Conservation (phyloP, 176 grass and related monocot species). For the Puccinellia tenuiflora region DNA sequence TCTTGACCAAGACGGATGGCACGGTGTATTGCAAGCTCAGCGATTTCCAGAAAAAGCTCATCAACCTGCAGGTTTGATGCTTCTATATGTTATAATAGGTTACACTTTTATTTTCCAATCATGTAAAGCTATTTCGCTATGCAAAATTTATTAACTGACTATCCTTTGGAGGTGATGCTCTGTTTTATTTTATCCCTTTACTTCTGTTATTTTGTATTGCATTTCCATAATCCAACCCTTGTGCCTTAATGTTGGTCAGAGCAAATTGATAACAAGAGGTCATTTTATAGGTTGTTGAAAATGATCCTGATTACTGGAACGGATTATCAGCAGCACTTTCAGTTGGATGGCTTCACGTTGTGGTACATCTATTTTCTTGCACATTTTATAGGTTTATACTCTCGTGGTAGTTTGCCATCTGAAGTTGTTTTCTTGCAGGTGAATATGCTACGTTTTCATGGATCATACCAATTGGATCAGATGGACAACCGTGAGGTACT, state of each 20-base stretch:
- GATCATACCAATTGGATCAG: slow-evolving; percentile 93
- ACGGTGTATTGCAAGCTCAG: slow-evolving; percentile 55
- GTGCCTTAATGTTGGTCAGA: background rate
- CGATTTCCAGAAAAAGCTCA: slow-evolving; percentile 70
- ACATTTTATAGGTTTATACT: slow-evolving; percentile 10
- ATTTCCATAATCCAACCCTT: slow-evolving; percentile 23
- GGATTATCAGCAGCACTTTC: slow-evolving; percentile 80
- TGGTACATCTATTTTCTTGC: slow-evolving; percentile 55
- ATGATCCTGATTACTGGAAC: slow-evolving; percentile 91
- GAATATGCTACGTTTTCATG: slow-evolving; percentile 88
- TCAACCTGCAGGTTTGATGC: slow-evolving; percentile 58
- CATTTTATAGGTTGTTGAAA: slow-evolving; percentile 63
- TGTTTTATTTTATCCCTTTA: background rate
- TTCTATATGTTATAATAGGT: slow-evolving; percentile 9
- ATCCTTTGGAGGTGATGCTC: slow-evolving; percentile 3
- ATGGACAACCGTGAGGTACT: slow-evolving; percentile 87
- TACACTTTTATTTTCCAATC: background rate
- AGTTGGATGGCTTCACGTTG: slow-evolving; percentile 90
- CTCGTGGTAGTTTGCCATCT: slow-evolving; percentile 19
- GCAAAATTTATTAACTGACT: background rate
- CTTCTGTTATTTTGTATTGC: slow-evolving; percentile 26
- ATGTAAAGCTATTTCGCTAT: background rate
- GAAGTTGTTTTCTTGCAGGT: slow-evolving; percentile 57
- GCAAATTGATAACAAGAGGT: slow-evolving; percentile 15
- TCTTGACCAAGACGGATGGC: slow-evolving; percentile 45